Evolutionary conservation across 306 rosid species (phyloP), one percentile per base, ranked within the genome.

Genomic region (Casuarina glauca): DNA sequence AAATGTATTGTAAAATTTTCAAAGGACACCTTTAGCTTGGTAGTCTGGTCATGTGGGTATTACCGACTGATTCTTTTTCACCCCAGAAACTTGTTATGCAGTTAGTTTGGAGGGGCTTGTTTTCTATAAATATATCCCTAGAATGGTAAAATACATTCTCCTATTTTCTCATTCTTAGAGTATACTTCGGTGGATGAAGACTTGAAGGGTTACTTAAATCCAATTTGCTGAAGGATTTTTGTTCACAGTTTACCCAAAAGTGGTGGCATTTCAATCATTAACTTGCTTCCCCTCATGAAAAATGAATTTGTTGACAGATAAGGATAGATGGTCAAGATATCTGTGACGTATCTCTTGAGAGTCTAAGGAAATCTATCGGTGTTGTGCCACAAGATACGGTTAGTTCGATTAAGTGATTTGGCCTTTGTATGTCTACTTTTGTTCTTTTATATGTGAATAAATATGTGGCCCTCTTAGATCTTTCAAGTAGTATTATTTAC

Each of bases 351-450:
- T 88, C 96, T 44, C 93, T 90, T 70, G 89, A 89, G 83, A 95
- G 98, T 89, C 80, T 95, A 77, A 86, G 98, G 75, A 91, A 87
- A 82, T 81, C 87, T 53, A 88, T 95, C 69, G 98, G 97, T 73
- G 97, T 95, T 82, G 98, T 95, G 78, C 98, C 98, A 60, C 98
- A 95, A 86, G 98, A 95, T 89, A 91, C 96, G 69, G 98, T 91
- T 87, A 75, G 85, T 84, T 78, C 75, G 63, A 75, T 75, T 44
- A 73, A 74, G 76, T 39, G 35, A 32, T 10, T 57, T 72, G 35
- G 20, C 67, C 9, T 64, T 60, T 52, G 11, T 51, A 51, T 64
- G 44, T 68, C 44, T 75, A 20, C 39, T 39, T 82, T 57, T 76
- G 42, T 53, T 71, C 76, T 58, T 74, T 52, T 62, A 52, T 50